Evolutionary conservation across 768 basidiomycete species (phyloP).

Genomic region (Pisolithus sp.): DNA sequence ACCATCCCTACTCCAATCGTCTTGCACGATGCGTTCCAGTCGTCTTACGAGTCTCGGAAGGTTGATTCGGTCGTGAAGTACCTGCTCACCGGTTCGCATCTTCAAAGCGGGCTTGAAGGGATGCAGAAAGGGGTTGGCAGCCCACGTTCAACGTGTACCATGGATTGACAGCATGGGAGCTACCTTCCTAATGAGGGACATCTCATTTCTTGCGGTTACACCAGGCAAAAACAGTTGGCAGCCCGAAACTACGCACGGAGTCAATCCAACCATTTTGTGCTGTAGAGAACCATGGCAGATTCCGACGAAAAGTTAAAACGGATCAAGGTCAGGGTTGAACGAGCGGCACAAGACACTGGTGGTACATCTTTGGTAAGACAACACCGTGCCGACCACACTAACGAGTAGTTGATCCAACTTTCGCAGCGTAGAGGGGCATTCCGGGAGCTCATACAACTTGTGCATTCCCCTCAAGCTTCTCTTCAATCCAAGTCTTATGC

Average conservation of each 20-base stretch:
- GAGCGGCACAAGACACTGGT: conserved; percentile 36
- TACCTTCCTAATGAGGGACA: conserved; percentile 13
- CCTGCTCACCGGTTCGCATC: conserved; percentile 28
- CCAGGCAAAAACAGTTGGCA: not conserved
- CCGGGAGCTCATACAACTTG: conserved; percentile 47
- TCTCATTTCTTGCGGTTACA: not conserved
- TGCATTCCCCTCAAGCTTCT: conserved; percentile 38
- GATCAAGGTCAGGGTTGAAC: conserved; percentile 34
- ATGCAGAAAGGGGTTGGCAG: not conserved
- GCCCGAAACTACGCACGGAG: not conserved
- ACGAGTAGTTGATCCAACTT: conserved; percentile 7
- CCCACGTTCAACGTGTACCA: not conserved
- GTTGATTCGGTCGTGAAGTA: conserved; percentile 61
- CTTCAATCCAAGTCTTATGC: conserved; percentile 46
- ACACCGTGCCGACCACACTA: not conserved
- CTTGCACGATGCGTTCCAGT: conserved; percentile 48
- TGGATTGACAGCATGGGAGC: conserved; percentile 13
- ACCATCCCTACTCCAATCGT: conserved; percentile 29
- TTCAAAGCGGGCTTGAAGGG: conserved; percentile 1
- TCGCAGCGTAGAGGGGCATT: conserved; percentile 47
- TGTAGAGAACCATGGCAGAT: conserved; percentile 13
- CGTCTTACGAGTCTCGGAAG: conserved; percentile 52
- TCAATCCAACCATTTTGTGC: not conserved
- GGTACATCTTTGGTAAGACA: conserved; percentile 33
- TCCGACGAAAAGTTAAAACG: conserved; percentile 11